Base-by-base conservation (phyloP, 805 yeast genomes). In the Brettanomyces nanus region DNA sequence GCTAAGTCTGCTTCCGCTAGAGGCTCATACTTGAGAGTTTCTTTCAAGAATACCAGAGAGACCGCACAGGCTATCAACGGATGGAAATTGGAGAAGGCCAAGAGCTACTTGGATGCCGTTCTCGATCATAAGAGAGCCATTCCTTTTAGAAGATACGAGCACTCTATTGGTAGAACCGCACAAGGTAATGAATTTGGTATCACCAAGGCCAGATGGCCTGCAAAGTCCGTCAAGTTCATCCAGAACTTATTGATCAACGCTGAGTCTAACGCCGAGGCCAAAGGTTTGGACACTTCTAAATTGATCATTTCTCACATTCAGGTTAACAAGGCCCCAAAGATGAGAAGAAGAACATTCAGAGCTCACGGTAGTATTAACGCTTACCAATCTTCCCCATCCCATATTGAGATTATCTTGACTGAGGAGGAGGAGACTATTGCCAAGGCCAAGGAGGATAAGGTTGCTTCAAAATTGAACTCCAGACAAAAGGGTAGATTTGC, bases 281-380 rank as follows among this genome's bases (percentile, higher is more conserved):
- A 92, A 80, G 98, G 98, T 64, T 86, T 92, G 73, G 97, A 92
- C 69, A 78, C 84, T 61, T 77, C 94, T 60, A 85, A 84, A 69
- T 84, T 92, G 68, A 83, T 82, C 74, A 79, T 92, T 65, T 81
- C 95, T 58, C 97, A 92, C 85, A 90, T 92, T 68, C 98, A 92
- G 80, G 98, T 90, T 65, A 92, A 92, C 95, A 95, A 87, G 71
- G 98, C 98, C 63, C 98, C 99, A 75, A 87, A 87, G 77, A 95
- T 86, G 77, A 92, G 97, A 81, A 90, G 99, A 80, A 87, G 99
- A 78, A 92, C 98, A 65, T 92, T 77, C 95, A 89, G 99, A 83
- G 99, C 99, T 63, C 97, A 90, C 83, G 99, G 99, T 85, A 92
- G 98, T 83, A 85, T 87, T 69, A 92, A 90, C 76, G 95, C 96